Evolutionary conservation across 129 eudicot genomes (phyloP).

Genomic region (Glebionis coronaria): DNA sequence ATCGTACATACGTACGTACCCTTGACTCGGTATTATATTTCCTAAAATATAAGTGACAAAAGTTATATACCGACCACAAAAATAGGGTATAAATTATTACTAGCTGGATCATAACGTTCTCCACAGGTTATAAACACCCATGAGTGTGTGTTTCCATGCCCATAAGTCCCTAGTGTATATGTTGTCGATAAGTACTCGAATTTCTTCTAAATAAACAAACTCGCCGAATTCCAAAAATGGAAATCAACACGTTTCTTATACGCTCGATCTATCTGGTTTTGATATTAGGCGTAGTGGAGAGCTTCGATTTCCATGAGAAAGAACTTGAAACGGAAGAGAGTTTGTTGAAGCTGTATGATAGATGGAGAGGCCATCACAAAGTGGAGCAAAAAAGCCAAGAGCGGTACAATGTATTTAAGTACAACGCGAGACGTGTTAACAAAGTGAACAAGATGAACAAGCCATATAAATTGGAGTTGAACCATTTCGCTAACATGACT

Average conservation of each 20-base stretch:
- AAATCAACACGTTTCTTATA: constrained; percentile 27
- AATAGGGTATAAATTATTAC: not conserved
- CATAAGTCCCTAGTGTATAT: constrained; percentile 35
- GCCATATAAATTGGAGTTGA: constrained; percentile 67
- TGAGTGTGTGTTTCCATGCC: constrained; percentile 15
- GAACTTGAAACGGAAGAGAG: constrained; percentile 64
- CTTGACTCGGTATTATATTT: constrained; percentile 11
- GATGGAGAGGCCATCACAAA: constrained; percentile 78
- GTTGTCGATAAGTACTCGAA: not conserved
- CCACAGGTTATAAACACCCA: no score
- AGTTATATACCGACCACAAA: not conserved
- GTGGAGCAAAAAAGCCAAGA: constrained; percentile 39
- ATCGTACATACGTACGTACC: constrained; percentile 2
- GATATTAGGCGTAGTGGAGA: constrained; percentile 30
- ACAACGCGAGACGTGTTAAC: constrained; percentile 58
- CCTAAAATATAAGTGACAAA: constrained; percentile 8
- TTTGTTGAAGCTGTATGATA: constrained; percentile 55
- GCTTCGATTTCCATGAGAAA: constrained; percentile 60
- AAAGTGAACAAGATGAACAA: constrained; percentile 60
- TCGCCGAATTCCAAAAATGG: constrained; percentile 18
- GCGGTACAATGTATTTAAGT: constrained; percentile 66
- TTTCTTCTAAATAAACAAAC: not conserved
- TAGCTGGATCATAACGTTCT: no score
- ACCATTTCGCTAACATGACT: constrained; percentile 79
- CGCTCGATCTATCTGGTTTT: constrained; percentile 40